These are phyloP conservation scores for Hibiscus mutabilis DNA, from an alignment of 345 rosid species.

Conservation along the genomic window DNA sequence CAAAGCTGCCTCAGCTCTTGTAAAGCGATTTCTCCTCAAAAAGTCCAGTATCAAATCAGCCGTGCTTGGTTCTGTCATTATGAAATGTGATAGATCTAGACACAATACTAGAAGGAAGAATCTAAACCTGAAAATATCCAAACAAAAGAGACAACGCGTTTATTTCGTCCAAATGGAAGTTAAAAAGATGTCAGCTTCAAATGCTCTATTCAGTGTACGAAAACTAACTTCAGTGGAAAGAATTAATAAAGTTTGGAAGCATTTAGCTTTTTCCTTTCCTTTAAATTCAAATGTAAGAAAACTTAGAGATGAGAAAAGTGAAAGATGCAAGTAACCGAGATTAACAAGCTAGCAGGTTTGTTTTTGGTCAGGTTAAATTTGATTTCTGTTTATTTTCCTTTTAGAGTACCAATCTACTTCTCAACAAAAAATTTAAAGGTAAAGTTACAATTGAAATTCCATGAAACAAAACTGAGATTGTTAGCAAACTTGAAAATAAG, in stretches of 20 bases:
- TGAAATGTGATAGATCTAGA: constrained; percentile 21
- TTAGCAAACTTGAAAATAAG: neutral
- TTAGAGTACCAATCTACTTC: neutral
- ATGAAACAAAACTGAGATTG: neutral
- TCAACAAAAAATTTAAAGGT: neutral
- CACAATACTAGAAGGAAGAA: constrained; percentile 20
- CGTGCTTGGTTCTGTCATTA: constrained; percentile 61
- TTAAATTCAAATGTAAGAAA: neutral
- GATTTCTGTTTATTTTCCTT: neutral
- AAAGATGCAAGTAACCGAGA: too few species aligned
- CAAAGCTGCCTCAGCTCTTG: constrained; percentile 92
- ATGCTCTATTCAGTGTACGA: neutral
- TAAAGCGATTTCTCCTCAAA: constrained; percentile 65
- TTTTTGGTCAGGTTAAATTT: neutral
- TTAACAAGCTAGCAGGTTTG: neutral
- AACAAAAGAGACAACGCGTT: neutral
- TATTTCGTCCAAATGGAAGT: neutral
- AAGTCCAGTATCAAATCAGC: constrained; percentile 76
- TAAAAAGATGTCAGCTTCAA: neutral
- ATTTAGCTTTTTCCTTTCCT: neutral
- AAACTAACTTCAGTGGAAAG: neutral
- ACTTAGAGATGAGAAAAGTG: neutral
- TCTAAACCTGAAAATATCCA: constrained; percentile 31
- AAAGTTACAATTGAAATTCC: neutral
- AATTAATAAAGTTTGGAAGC: neutral